Percentiles rank a stretch among this genome's conserved stretches.
Conservation (phyloP, 352 stramenopile species). For the Pythium angustatum region DNA sequence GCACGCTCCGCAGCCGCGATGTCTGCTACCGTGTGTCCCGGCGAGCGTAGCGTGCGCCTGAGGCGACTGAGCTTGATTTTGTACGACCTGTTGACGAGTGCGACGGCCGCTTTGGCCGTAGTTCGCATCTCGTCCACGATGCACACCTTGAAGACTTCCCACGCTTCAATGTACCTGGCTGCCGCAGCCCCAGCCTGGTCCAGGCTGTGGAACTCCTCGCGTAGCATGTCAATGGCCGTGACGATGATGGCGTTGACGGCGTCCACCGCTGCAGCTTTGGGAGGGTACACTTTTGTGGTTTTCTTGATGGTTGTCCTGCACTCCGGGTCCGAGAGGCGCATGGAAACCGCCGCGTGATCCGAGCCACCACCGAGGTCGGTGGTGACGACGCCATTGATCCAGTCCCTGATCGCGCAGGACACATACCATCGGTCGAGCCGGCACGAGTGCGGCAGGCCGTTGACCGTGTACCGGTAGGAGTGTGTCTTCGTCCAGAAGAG, state of each 20-base stretch:
- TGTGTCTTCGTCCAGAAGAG: background rate
- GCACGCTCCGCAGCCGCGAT: no score
- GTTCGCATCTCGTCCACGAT: background rate
- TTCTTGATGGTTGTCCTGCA: background rate
- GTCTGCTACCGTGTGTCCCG: background rate
- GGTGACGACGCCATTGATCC: background rate
- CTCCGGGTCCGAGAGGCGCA: background rate
- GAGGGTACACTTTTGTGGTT: background rate
- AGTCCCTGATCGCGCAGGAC: background rate
- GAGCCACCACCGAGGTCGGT: background rate
- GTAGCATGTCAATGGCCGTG: background rate
- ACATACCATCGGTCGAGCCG: slow-evolving; percentile 11
- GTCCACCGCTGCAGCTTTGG: background rate
- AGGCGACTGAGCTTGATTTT: background rate
- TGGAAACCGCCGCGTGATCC: background rate
- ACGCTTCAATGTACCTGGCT: background rate
- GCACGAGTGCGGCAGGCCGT: background rate
- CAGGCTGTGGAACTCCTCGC: background rate
- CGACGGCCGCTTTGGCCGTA: background rate
- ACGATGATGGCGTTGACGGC: background rate
- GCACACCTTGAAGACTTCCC: background rate
- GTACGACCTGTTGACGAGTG: background rate
- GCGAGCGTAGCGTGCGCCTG: background rate
- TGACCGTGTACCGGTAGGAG: background rate
- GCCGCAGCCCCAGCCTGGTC: background rate